These are phyloP conservation scores for Globisporangium nunn DNA, from an alignment of 352 stramenopile genomes.

Conservation along the genomic window DNA sequence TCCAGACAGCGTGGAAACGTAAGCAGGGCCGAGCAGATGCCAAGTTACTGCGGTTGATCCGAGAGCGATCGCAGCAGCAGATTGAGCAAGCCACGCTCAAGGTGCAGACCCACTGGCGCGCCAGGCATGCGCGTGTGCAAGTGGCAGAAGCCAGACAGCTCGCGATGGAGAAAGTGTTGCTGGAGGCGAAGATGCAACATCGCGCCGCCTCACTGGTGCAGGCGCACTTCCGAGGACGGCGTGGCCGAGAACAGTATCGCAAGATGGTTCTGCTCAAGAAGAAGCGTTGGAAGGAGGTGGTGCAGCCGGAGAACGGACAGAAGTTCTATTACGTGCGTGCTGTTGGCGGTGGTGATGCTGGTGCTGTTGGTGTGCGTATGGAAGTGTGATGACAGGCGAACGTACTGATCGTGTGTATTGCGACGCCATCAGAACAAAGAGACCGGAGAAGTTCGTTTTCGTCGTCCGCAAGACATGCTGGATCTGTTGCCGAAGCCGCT, in stretches of 20 bases:
- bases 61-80: slow-evolving; percentile 28
- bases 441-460: slow-evolving; percentile 88
- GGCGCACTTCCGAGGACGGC: slow-evolving; percentile 59
- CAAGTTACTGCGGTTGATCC: slow-evolving; percentile 31
- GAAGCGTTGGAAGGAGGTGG: slow-evolving; percentile 89
- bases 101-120: slow-evolving; percentile 47
- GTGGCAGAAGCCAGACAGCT: slow-evolving; percentile 22
- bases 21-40: slow-evolving; percentile 35
- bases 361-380: neutral
- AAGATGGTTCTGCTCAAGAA: slow-evolving; percentile 55
- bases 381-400: too few species aligned
- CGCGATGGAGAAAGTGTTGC: slow-evolving; percentile 30
- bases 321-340: slow-evolving; percentile 87
- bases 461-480: slow-evolving; percentile 87
- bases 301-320: slow-evolving; percentile 60
- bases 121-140: slow-evolving; percentile 22
- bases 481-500: slow-evolving; percentile 82
- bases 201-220: slow-evolving; percentile 71
- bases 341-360: slow-evolving; percentile 1
- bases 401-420: neutral
- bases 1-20: slow-evolving; percentile 56
- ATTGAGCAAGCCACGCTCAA: slow-evolving; percentile 24
- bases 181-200: slow-evolving; percentile 51
- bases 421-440: slow-evolving; percentile 70
- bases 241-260: slow-evolving; percentile 56